Conservation (phyloP, 768 basidiomycete species). For the Pleurotus sapidus region DNA sequence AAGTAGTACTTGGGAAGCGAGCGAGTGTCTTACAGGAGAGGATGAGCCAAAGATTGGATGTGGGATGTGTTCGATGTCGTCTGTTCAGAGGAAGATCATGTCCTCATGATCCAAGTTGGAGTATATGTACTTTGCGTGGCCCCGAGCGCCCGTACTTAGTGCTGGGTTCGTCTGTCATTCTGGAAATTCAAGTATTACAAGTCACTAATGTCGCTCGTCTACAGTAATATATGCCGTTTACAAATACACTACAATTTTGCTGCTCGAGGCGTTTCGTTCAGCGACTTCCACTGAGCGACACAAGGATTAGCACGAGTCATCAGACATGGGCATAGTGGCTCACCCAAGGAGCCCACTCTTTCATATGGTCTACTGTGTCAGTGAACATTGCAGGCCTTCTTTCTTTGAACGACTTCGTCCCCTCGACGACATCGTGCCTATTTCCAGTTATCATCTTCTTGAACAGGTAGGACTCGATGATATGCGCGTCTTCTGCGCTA, state of each 20-base stretch:
- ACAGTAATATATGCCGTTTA: too few relatives aligned
- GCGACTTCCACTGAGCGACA: background rate
- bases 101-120: too few relatives aligned
- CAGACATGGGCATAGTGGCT: constrained; percentile 8
- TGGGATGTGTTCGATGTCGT: too few relatives aligned
- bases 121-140: too few relatives aligned
- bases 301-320: background rate
- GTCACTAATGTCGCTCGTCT: too few relatives aligned
- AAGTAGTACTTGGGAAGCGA: too few relatives aligned
- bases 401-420: constrained; percentile 46
- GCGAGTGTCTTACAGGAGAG: too few relatives aligned
- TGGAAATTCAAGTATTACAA: too few relatives aligned
- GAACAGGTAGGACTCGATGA: constrained; percentile 49
- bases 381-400: constrained; percentile 40
- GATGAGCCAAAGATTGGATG: too few relatives aligned
- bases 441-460: constrained; percentile 26
- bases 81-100: too few relatives aligned
- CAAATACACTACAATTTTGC: background rate
- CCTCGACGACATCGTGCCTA: constrained; percentile 43
- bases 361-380: constrained; percentile 38
- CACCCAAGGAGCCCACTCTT: constrained; percentile 53
- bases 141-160: too few relatives aligned
- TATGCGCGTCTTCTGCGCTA: constrained; percentile 50
- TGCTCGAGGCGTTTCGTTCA: background rate
- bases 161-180: too few relatives aligned